phyloP scores from a whole-genome alignment of 2,329 filamentous ascomycete species.

The Stagonosporopsis tanaceti region DNA sequence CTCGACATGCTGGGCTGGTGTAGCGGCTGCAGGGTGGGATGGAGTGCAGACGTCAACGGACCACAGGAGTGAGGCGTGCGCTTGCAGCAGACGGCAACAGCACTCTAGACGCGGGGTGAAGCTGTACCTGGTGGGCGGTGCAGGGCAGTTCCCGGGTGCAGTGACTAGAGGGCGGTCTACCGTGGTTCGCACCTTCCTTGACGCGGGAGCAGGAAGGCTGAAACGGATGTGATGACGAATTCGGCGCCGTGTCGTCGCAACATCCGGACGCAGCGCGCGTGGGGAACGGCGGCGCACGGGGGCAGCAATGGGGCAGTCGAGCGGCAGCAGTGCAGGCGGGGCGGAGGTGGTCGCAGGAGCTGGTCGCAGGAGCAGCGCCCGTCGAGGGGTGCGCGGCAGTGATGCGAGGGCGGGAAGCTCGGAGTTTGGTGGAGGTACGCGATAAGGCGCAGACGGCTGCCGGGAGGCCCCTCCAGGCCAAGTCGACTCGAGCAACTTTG shows the following conservation, averaged over 20 bases:
- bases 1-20: conserved; percentile 57
- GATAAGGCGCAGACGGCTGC: conserved; percentile 37
- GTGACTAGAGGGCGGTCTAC: conserved; percentile 25
- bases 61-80: background rate
- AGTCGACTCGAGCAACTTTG: background rate
- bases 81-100: conserved; percentile 5
- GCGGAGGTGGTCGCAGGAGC: conserved; percentile 27
- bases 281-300: conserved; percentile 2
- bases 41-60: conserved; percentile 15
- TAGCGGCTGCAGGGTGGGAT: conserved; percentile 1
- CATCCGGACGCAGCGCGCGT: conserved; percentile 42
- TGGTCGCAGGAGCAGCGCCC: conserved; percentile 30
- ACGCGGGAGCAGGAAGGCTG: conserved; percentile 46
- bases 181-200: conserved; percentile 30
- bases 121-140: conserved; percentile 11
- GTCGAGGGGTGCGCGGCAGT: conserved; percentile 20
- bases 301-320: background rate
- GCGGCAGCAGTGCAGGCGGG: conserved; percentile 1
- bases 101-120: background rate
- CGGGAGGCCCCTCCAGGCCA: conserved; percentile 31
- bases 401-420: conserved; percentile 39
- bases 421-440: conserved; percentile 36
- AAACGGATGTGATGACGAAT: conserved; percentile 48
- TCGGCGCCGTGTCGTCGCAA: conserved; percentile 43
- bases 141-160: conserved; percentile 12